Percentiles rank a stretch among this genome's conserved stretches.
Conservation (phyloP, 1,139 yeast genomes). For the Hemisphaericaspora subhashii region DNA sequence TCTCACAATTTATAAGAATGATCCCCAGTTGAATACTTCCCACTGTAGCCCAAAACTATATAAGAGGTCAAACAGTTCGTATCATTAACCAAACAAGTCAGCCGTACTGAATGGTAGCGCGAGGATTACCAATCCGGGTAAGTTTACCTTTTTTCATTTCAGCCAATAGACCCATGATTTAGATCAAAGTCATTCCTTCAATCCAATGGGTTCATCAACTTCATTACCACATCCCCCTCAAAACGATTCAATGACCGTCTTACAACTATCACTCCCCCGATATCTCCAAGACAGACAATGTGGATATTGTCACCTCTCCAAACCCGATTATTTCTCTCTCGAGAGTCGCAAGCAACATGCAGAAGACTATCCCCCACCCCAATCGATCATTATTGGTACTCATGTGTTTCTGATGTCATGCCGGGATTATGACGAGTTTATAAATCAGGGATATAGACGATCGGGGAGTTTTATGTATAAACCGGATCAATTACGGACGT, state of each 20-base stretch:
- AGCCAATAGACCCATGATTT: too few species aligned
- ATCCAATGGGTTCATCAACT: neutral
- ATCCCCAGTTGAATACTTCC: too few species aligned
- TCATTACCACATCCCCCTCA: neutral
- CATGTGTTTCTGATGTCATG: constrained; percentile 48
- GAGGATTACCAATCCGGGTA: too few species aligned
- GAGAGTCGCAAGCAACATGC: constrained; percentile 20
- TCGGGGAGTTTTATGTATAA: constrained; percentile 76
- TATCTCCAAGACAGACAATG: constrained; percentile 33
- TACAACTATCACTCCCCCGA: neutral
- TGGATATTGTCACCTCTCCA: constrained; percentile 64
- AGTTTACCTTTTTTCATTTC: too few species aligned
- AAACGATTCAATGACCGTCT: neutral
- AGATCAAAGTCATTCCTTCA: too few species aligned
- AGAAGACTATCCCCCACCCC: constrained; percentile 15
- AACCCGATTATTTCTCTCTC: constrained; percentile 40
- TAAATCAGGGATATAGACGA: constrained; percentile 76
- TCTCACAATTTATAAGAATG: too few species aligned
- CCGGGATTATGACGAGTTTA: constrained; percentile 57
- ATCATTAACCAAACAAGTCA: too few species aligned
- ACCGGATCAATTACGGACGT: constrained; percentile 67
- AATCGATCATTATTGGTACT: constrained; percentile 47
- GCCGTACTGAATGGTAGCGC: too few species aligned
- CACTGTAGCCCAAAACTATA: too few species aligned
- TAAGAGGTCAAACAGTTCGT: too few species aligned